Base-by-base conservation (phyloP, 331 rosid genomes). In the Malus hybrid region DNA sequence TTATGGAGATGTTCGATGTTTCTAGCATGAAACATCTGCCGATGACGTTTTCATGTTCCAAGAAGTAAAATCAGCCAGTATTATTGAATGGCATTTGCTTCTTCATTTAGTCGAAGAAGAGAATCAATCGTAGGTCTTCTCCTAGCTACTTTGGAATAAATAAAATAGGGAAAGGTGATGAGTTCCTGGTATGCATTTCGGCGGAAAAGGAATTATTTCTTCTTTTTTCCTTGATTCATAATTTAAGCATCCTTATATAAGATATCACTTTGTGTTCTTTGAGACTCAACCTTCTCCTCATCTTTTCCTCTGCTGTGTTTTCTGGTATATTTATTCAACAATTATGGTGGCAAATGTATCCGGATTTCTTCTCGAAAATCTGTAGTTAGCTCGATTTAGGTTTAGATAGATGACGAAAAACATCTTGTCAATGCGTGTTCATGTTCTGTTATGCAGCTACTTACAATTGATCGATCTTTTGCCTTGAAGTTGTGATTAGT, bases 1-100 rank as follows among this genome's bases (percentile, higher is more conserved):
- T 92, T 72, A 87, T 95, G 79, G 99, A 95, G 87, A 78, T 92
- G 83, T 92, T 95, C 61, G 97, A 95, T 76, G 84, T 88, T 79
- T 90, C 97, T 10, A 86, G 85, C 90, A 61, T 90, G 87, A 92
- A 88, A 82, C 91, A 90, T 83, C 61, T 85, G 63, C 93, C 98
- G 3, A 68, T 84, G 81, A 31, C 97, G 29, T 86, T 86, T 87
- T 88, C 99, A 57, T 88, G 84, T 75, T 85, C 86, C 34, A 88
- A 85, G 83, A 88, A 87, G 96, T 87, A 84, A 65, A 80, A 69
- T 54, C 54, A 2, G 66, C 73, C 73, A 44, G 68, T 32, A 62
- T 31, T 72, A 48, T 81, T 61, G 70, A 79, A 44, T 55, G 61
- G 82, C 75, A 4, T 57, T 44, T 77, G 67, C 77, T 69, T 66